Evolutionary conservation across 495 filamentous ascomycete genomes (phyloP).

Genomic region (Hyaloscypha hepaticicola): DNA sequence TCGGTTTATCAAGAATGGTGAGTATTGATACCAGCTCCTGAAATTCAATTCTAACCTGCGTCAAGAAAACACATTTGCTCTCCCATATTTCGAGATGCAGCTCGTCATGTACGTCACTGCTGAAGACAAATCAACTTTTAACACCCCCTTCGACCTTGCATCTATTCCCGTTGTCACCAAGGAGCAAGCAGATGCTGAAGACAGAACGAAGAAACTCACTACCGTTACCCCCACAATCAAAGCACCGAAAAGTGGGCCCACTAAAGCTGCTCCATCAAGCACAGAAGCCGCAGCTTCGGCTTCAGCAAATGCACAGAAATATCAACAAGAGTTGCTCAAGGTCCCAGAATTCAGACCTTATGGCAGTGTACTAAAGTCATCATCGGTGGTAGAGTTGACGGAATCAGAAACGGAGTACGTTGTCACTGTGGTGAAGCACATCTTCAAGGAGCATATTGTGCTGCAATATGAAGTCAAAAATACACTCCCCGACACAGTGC

Average conservation of each 20-base stretch:
- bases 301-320: slow-evolving; percentile 78
- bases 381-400: slow-evolving; percentile 80
- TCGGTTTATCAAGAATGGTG: slow-evolving; percentile 89
- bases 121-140: slow-evolving; percentile 79
- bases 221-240: slow-evolving; percentile 92
- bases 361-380: slow-evolving; percentile 87
- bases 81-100: slow-evolving; percentile 95
- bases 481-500: slow-evolving; percentile 83
- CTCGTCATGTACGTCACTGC: slow-evolving; percentile 97
- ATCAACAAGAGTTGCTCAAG: slow-evolving; percentile 78
- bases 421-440: slow-evolving; percentile 88
- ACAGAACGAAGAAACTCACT: slow-evolving; percentile 93
- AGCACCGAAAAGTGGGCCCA: slow-evolving; percentile 78
- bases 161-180: slow-evolving; percentile 92
- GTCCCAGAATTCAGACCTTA: slow-evolving; percentile 90
- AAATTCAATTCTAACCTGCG: slow-evolving; percentile 10
- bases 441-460: slow-evolving; percentile 95
- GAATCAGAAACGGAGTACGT: slow-evolving; percentile 98
- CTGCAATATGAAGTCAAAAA: slow-evolving; percentile 98
- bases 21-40: slow-evolving; percentile 39
- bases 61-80: slow-evolving; percentile 79
- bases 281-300: slow-evolving; percentile 72
- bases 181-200: slow-evolving; percentile 96
- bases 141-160: slow-evolving; percentile 82
- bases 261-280: slow-evolving; percentile 66